These are phyloP conservation scores for Parasarocladium wereldwijsianum DNA, from an alignment of 2,329 filamentous ascomycete species.

Conservation along the genomic window DNA sequence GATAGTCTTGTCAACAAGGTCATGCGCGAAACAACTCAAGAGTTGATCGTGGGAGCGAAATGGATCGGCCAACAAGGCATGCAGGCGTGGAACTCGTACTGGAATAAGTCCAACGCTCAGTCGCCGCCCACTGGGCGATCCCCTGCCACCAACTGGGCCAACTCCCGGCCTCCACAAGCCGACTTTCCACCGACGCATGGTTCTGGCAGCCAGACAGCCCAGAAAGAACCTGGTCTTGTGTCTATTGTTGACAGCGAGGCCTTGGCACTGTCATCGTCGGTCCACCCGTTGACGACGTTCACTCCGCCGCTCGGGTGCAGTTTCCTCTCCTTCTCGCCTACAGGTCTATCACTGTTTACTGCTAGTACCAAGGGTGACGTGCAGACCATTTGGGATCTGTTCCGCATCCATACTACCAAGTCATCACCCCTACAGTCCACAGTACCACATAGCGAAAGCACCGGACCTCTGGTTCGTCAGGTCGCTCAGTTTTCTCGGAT, in stretches of 20 bases:
- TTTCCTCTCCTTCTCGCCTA: constrained; percentile 64
- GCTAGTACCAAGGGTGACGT: constrained; percentile 75
- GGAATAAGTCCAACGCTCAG: constrained; percentile 40
- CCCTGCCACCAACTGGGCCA: constrained; percentile 31
- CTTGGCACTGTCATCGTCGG: constrained; percentile 34
- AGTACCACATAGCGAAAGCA: constrained; percentile 25
- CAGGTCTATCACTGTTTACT: constrained; percentile 59
- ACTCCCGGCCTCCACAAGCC: constrained; percentile 26
- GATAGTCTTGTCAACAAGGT: constrained; percentile 63
- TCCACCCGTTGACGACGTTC: constrained; percentile 57
- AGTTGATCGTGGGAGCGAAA: constrained; percentile 57
- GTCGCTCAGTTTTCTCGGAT: constrained; percentile 80
- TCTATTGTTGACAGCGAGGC: constrained; percentile 59
- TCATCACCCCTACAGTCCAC: constrained; percentile 42
- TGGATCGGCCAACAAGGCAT: constrained; percentile 67
- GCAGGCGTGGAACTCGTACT: constrained; percentile 70
- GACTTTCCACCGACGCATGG: constrained; percentile 69
- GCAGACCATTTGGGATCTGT: constrained; percentile 68
- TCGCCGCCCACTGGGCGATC: constrained; percentile 30
- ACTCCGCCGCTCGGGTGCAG: constrained; percentile 60
- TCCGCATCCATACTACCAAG: constrained; percentile 48
- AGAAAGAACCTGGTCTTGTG: constrained; percentile 57
- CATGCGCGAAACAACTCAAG: constrained; percentile 66
- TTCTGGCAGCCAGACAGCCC: constrained; percentile 36
- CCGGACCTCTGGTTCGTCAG: constrained; percentile 56